Percentiles rank a stretch among this genome's conserved stretches.
Evolutionary conservation across 768 basidiomycete species (phyloP).

Genomic region (Amanita muscaria): DNA sequence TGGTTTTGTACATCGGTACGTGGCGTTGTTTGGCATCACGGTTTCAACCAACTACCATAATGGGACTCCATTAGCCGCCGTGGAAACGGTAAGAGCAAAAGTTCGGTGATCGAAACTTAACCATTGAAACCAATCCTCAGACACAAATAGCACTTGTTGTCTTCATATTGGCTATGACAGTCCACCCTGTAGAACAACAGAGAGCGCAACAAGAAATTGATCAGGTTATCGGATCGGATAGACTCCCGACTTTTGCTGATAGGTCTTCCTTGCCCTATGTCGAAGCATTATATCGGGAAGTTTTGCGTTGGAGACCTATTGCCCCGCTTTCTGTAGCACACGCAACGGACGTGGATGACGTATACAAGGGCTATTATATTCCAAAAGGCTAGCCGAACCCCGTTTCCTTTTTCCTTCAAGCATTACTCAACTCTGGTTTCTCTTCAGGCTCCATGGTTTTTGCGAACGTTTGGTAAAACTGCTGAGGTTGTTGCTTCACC

Average conservation of each 20-base stretch:
- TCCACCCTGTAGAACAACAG: slow-evolving; percentile 9
- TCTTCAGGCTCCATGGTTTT: background rate
- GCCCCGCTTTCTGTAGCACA: background rate
- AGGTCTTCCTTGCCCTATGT: slow-evolving; percentile 7
- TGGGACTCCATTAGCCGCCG: background rate
- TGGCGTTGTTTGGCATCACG: background rate
- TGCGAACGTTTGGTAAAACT: background rate
- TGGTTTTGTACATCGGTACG: background rate
- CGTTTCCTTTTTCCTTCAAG: background rate
- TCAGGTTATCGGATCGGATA: slow-evolving; percentile 8
- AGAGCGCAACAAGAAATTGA: slow-evolving; percentile 12
- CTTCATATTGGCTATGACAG: background rate
- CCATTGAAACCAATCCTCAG: no score
- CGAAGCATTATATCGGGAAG: slow-evolving; percentile 5
- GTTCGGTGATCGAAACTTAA: no score
- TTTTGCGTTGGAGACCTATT: slow-evolving; percentile 6
- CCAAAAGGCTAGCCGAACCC: slow-evolving; percentile 1
- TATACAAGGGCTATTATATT: slow-evolving; percentile 1
- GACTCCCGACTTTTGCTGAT: slow-evolving; percentile 9
- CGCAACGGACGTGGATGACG: background rate
- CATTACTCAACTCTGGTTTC: background rate
- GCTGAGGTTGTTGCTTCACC: background rate
- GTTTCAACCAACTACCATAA: background rate
- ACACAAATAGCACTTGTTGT: no score
- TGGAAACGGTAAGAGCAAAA: background rate